Evolutionary conservation across 352 stramenopile genomes (phyloP), one percentile per base, ranked within the genome.

Genomic region (Phytophthora ohioensis): DNA sequence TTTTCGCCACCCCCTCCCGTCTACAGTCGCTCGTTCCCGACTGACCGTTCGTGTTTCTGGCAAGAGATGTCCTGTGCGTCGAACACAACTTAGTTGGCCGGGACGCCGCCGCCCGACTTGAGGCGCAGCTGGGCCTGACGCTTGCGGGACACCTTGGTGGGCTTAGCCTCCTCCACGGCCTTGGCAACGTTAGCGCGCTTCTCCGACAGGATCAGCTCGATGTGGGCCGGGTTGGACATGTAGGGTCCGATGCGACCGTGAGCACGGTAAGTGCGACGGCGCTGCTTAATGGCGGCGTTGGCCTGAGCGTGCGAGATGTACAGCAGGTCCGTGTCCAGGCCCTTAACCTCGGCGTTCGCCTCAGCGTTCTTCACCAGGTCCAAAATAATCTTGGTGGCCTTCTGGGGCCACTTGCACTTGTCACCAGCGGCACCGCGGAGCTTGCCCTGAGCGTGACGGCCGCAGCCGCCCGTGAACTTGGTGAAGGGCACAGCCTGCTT

Each of bases 121-220:
- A 96, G 84, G 69, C 90, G 90, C 59, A 96, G 85, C 84, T 94
- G 87, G 62, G 90, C 90, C 79, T 94, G 87, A 78, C 90, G 90
- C 82, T 96, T 96, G 86, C 90, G 90, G 48, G 87, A 87, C 64
- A 96, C 80, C 84, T 94, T 94, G 73, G 79, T 69, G 55, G 81
- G 78, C 84, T 95, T 93, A 57, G 60, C 67, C 72, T 98, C 95
- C 76, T 98, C 92, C 52, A 93, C 90, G 58, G 87, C 92, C 87
- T 98, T 97, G 72, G 84, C 88, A 71, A 99, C 95, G 73, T 97
- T 95, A 64, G 98, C 92, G 60, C 83, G 77, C 84, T 98, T 98
- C 86, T 99, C 97, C 57, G 93, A 98, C 57, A 99, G 87, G 83
- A 99, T 98, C 27, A 99, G 88, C 94, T 99, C 98, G 82, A 99